Base-by-base conservation (phyloP, 2,329 filamentous ascomycete species). In the Daldinia eschscholtzii region DNA sequence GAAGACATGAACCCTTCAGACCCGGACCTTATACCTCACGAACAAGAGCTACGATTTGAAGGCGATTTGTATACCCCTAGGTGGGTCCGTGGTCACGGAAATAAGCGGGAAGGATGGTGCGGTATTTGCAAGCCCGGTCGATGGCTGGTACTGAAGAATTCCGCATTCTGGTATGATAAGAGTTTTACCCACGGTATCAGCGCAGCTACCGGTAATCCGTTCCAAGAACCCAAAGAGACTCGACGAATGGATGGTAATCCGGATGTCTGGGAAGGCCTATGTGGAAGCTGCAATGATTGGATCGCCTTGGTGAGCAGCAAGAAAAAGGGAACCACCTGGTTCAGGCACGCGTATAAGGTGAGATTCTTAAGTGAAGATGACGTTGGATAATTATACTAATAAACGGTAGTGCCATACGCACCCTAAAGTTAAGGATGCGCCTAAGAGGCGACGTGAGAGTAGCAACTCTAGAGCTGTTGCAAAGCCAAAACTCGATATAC, bases 301-400 rank as follows among this genome's bases (percentile, higher is more conserved):
- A 91, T 94, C 72, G 89, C 91, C 12, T 83, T 94, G 39, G 91
- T 94, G 46, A 94, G 91, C 81, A 93, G 90, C 79, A 95, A 95
- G 83, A 95, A 95, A 84, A 94, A 95, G 82, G 92, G 92, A n/a
- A 97, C 93, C 0, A 94, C 93, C 3, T 97, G 93, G 92, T 97
- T 95, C 80, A 86, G 93, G 72, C 93, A 97, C 80, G 92, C 93
- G 53, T 96, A 96, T 83, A 96, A 95, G 87, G 91, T 92, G 80
- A 71, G 57, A 60, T 26, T 26, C 35, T 20, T 20, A 35, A 9
- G 6, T 33, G 37, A 46, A 9, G 39, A 9, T 4, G 48, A 41
- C 15, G 33, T 30, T 3, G 4, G 7, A 23, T 7, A 6, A 10
- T n/a, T 15, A 37, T 71, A 57, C 73, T 77, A 64, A 78, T 64